Evolutionary conservation across 805 yeast genomes (phyloP).

Genomic region (Metschnikowia chrysomelidarum): DNA sequence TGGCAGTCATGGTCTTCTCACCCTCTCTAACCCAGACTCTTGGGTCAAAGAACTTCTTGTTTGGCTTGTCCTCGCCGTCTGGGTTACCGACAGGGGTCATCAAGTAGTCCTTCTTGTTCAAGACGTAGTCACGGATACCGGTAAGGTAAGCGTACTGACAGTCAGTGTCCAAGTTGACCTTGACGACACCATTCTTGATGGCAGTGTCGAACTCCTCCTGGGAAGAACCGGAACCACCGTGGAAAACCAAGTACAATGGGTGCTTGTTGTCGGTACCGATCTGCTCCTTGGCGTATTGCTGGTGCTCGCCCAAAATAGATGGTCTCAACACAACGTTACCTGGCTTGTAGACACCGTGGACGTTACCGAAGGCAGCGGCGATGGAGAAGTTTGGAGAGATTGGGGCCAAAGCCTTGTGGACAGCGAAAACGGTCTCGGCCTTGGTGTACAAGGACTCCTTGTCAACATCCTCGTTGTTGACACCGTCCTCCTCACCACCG

Average conservation of each 20-base stretch:
- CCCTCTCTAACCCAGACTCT: conserved; percentile 99
- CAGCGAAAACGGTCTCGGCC: conserved; percentile 91
- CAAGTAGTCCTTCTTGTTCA: conserved; percentile 94
- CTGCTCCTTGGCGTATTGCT: conserved; percentile 76
- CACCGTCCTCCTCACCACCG: conserved; percentile 99
- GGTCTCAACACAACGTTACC: conserved; percentile 96
- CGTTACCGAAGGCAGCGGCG: conserved; percentile 99
- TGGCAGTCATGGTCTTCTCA: conserved; percentile 94
- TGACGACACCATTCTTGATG: conserved; percentile 91
- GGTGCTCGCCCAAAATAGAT: conserved; percentile 93
- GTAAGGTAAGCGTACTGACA: conserved; percentile 96
- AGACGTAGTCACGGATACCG: conserved; percentile 97
- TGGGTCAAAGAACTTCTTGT: conserved; percentile 99
- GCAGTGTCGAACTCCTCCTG: conserved; percentile 90
- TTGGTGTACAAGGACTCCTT: conserved; percentile 88
- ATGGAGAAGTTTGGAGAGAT: conserved; percentile 97
- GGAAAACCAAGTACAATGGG: conserved; percentile 97
- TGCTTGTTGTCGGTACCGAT: conserved; percentile 49
- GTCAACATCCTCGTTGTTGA: conserved; percentile 92
- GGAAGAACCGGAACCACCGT: conserved; percentile 99
- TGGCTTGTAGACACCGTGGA: conserved; percentile 99
- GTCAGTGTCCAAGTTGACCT: conserved; percentile 99
- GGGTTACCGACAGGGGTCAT: conserved; percentile 95
- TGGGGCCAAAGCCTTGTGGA: conserved; percentile 84
- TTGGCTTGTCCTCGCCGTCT: conserved; percentile 98